phyloP scores from a whole-genome alignment of 2,329 filamentous ascomycete genomes.

The Colletotrichum sublineola region DNA sequence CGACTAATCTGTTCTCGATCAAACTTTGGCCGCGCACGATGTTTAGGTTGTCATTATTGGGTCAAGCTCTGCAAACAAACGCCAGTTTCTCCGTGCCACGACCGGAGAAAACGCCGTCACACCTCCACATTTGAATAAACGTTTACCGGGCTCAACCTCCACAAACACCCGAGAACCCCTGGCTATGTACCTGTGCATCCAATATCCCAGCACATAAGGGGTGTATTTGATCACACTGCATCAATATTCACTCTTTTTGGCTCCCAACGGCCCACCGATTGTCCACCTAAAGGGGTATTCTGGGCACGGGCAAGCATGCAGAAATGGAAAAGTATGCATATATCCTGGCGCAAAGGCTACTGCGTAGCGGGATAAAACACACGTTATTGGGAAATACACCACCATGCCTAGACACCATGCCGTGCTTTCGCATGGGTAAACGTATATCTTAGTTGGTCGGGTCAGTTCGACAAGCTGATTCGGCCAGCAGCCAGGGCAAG shows the following conservation, averaged over 20 bases:
- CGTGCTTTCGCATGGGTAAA: background rate
- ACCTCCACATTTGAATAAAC: slow-evolving; percentile 21
- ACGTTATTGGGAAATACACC: background rate
- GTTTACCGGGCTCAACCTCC: slow-evolving; percentile 17
- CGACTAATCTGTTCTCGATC: background rate
- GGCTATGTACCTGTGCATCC: background rate
- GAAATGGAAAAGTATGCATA: background rate
- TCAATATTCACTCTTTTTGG: slow-evolving; percentile 3
- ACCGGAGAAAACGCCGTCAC: slow-evolving; percentile 6
- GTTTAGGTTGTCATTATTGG: slow-evolving; percentile 56
- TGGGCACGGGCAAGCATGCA: background rate
- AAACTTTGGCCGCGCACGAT: background rate
- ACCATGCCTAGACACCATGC: background rate
- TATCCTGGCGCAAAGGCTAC: background rate
- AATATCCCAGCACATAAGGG: slow-evolving; percentile 19
- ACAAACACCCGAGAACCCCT: slow-evolving; percentile 26
- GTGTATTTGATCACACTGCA: background rate
- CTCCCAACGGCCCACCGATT: slow-evolving; percentile 10
- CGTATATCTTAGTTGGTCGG: background rate
- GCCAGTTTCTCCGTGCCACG: slow-evolving; percentile 6
- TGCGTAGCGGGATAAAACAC: background rate
- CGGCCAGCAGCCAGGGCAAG: slow-evolving; percentile 53
- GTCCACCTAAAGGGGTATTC: background rate
- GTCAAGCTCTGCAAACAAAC: slow-evolving; percentile 60
- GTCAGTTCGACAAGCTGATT: slow-evolving; percentile 55